Evolutionary conservation across 805 yeast species (phyloP).

Genomic region (Suhomyces canberraensis): DNA sequence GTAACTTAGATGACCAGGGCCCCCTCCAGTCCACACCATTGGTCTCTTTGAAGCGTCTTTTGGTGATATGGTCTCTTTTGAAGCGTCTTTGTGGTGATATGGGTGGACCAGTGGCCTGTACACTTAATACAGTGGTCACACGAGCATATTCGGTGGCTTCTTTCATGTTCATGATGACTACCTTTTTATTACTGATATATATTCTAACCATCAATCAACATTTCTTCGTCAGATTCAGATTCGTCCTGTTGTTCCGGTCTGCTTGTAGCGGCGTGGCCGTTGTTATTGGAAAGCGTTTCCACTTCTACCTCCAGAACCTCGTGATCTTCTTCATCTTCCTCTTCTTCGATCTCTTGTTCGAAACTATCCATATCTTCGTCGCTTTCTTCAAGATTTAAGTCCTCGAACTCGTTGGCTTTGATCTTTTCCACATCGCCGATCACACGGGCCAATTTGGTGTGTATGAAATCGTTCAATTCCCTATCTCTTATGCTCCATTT

Average conservation of each 20-base stretch:
- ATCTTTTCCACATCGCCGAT: slow-evolving; percentile 28
- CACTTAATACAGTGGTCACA: too few species aligned
- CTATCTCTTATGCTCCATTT: slow-evolving; percentile 36
- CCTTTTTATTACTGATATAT: not conserved
- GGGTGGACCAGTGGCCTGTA: too few species aligned
- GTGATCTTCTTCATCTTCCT: slow-evolving; percentile 16
- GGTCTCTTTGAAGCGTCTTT: not conserved
- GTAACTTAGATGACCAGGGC: too few species aligned
- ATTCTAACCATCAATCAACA: slow-evolving; percentile 8
- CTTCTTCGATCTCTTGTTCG: slow-evolving; percentile 16
- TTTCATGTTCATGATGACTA: too few species aligned
- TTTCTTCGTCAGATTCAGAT: slow-evolving; percentile 8
- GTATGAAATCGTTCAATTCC: slow-evolving; percentile 27
- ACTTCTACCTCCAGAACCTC: slow-evolving; percentile 15
- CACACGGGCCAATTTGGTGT: slow-evolving; percentile 21
- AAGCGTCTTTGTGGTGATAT: too few species aligned
- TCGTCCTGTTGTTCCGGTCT: slow-evolving; percentile 1
- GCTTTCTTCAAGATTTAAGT: slow-evolving; percentile 20
- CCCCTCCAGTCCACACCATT: too few species aligned
- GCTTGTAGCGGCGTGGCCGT: not conserved
- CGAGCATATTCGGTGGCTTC: too few species aligned
- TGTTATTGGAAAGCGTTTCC: not conserved
- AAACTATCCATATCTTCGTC: slow-evolving; percentile 17
- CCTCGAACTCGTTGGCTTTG: slow-evolving; percentile 27
- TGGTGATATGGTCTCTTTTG: too few species aligned